Percentiles rank a stretch among this genome's conserved stretches.
These are phyloP conservation scores for Cytospora piceicola DNA, from an alignment of 2,329 filamentous ascomycete genomes.

Conservation along the genomic window DNA sequence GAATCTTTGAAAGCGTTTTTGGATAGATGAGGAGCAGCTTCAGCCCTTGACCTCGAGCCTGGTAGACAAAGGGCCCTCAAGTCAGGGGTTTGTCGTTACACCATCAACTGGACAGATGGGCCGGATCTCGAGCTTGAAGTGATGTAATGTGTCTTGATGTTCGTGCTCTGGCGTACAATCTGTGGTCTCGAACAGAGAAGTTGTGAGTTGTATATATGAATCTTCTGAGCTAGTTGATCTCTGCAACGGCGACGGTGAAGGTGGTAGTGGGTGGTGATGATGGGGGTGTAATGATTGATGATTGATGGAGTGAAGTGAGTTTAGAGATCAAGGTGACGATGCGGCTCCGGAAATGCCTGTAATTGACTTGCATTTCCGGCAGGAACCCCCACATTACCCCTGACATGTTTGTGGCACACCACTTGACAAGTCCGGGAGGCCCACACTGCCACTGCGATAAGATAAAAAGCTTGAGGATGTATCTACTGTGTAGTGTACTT, in stretches of 20 bases:
- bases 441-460: not conserved
- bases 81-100: conserved; percentile 8
- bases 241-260: not conserved
- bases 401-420: not conserved
- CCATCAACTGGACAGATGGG: conserved; percentile 23
- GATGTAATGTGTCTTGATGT: not conserved
- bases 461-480: not conserved
- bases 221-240: not conserved
- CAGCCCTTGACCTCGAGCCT: not conserved
- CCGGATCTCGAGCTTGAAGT: conserved; percentile 3
- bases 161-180: too few relatives aligned
- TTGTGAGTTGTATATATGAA: not conserved
- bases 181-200: not conserved
- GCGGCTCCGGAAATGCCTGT: conserved; percentile 26
- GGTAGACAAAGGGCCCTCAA: not conserved
- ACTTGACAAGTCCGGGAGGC: not conserved
- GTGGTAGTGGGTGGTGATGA: not conserved
- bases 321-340: conserved; percentile 25
- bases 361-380: conserved; percentile 22
- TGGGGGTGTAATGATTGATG: too few relatives aligned
- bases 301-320: conserved; percentile 19
- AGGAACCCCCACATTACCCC: conserved; percentile 23
- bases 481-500: too few relatives aligned
- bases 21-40: not conserved
- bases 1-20: too few relatives aligned